Evolutionary conservation across 2,329 filamentous ascomycete genomes (phyloP), one percentile per base, ranked within the genome.

Genomic region (Penicillium sp.): DNA sequence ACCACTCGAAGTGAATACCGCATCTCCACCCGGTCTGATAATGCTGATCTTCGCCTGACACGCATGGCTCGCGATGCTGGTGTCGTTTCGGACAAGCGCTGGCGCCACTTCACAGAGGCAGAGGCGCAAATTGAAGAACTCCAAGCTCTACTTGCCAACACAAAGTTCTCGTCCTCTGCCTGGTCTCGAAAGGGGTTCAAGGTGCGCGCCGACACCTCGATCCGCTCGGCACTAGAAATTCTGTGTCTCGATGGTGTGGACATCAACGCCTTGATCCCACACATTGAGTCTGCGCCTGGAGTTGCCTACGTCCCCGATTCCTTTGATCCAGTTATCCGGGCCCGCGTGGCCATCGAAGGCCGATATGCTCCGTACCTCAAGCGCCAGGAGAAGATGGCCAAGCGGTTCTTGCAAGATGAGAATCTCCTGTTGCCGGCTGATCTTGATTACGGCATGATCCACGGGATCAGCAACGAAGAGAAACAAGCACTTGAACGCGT

Each of bases 1-100:
- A 99, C 95, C 2, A 90, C 90, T 6, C 87, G 95, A 62, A 96
- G 90, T 77, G 95, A 99, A 78, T 99, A 96, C 76, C 90, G 95
- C 60, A 93, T 99, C 84, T 91, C 89, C 44, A 87, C 91, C 2
- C 89, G 95, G 60, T 89, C 95, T 46, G 95, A 99, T 78, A 99
- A 99, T 71, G 95, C 95, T 35, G 95, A 99, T 75, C 75, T 89
- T 5, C 87, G 95, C 2, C 85, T 99, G 29, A 98, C 95, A 0
- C 81, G 84, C 29, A 88, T 88, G 71, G 95, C 91, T 10, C 87
- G 88, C 55, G 78, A 82, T 14, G 90, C 88, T 66, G 93, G 93
- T 49, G 84, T 95, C 19, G 87, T 99, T 2, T 81, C 86, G n/a
- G 88, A 96, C 67, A 76, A 76, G 58, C 88, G 95, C 48, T 99